These are phyloP conservation scores for Pseudognaphalium luteoalbum DNA, from an alignment of 129 eudicot species.

Conservation along the genomic window DNA sequence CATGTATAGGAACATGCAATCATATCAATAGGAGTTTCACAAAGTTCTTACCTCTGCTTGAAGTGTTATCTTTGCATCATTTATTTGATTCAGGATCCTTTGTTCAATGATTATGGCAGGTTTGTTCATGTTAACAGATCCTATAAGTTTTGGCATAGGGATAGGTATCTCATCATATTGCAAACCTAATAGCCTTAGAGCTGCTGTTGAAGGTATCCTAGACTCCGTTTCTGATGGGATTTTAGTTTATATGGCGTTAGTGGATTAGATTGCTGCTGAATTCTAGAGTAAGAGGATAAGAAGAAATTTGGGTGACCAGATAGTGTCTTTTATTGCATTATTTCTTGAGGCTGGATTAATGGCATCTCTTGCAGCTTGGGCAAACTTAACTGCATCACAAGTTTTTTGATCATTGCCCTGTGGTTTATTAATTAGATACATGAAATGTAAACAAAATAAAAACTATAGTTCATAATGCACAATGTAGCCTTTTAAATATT, in stretches of 20 bases:
- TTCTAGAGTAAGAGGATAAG: slow-evolving; percentile 79
- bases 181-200: slow-evolving; percentile 71
- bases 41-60: slow-evolving; percentile 76
- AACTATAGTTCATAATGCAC: neutral
- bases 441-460: neutral
- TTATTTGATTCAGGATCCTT: slow-evolving; percentile 55
- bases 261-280: slow-evolving; percentile 78
- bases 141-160: slow-evolving; percentile 64
- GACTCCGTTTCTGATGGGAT: slow-evolving; percentile 77
- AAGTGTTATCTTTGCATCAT: slow-evolving; percentile 78
- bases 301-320: slow-evolving; percentile 61
- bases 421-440: neutral
- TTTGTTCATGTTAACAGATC: slow-evolving; percentile 61
- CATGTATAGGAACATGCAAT: slow-evolving; percentile 86
- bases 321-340: slow-evolving; percentile 51
- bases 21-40: slow-evolving; percentile 75
- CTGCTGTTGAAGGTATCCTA: slow-evolving; percentile 60
- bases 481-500: neutral
- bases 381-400: neutral
- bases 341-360: slow-evolving; percentile 73
- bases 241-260: slow-evolving; percentile 75
- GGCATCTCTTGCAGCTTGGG: slow-evolving; percentile 75
- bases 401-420: neutral
- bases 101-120: slow-evolving; percentile 54
- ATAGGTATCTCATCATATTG: slow-evolving; percentile 53